Evolutionary conservation across 768 basidiomycete species (phyloP).

Genomic region (Boletus edulis): DNA sequence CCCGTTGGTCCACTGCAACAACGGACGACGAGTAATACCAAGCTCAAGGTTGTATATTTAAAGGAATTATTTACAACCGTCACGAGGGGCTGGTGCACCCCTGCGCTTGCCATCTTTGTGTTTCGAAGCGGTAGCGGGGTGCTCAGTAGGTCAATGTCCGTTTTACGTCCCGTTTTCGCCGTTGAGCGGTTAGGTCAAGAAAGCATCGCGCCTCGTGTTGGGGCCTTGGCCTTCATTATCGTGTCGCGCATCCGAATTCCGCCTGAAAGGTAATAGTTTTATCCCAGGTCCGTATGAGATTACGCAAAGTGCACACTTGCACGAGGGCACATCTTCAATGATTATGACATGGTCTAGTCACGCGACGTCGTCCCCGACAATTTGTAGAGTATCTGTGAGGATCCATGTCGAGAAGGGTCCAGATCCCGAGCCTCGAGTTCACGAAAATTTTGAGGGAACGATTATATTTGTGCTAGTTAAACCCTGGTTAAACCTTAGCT

Average conservation of each 20-base stretch:
- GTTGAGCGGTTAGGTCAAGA: neutral
- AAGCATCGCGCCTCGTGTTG: conserved; percentile 2
- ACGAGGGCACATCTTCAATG: neutral
- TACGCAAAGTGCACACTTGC: neutral
- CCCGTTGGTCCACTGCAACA: too few relatives aligned
- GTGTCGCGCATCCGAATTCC: too few relatives aligned
- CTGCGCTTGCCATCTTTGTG: too few relatives aligned
- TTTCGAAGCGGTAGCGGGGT: neutral
- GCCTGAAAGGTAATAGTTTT: conserved; percentile 1
- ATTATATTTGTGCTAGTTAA: neutral
- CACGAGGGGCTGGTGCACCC: too few relatives aligned
- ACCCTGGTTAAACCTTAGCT: too few relatives aligned
- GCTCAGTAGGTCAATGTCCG: neutral
- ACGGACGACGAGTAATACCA: too few relatives aligned
- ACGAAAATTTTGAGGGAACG: neutral
- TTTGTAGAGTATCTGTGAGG: neutral
- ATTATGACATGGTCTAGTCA: neutral
- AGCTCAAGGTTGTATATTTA: too few relatives aligned
- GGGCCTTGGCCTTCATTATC: neutral
- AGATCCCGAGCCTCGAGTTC: neutral
- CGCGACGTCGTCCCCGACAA: neutral
- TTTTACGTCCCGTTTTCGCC: conserved; percentile 6
- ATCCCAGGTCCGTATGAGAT: neutral
- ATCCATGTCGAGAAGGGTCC: neutral
- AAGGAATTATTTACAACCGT: too few relatives aligned